Percentiles rank a stretch among this genome's conserved stretches.
Conservation (phyloP, 2,329 filamentous ascomycete genomes). For the Plectosphaerella sp. region DNA sequence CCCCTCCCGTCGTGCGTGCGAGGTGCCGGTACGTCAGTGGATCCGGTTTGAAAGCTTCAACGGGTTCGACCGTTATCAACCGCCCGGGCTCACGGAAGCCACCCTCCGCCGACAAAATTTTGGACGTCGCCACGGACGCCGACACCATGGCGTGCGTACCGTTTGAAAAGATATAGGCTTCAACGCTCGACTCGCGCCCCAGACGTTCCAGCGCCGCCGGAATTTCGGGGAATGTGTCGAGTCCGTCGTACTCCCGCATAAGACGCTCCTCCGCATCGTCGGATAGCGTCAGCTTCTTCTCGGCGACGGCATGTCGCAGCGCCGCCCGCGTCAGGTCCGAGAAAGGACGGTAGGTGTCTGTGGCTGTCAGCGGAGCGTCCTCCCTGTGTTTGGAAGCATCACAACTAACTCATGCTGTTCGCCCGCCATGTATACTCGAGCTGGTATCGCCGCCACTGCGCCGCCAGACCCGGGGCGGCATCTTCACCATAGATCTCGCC, state of each 20-base stretch:
- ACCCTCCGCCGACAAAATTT: slow-evolving; percentile 44
- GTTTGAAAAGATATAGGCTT: slow-evolving; percentile 66
- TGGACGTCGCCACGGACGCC: slow-evolving; percentile 53
- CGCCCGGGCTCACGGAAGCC: slow-evolving; percentile 35
- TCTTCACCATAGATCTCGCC: slow-evolving; percentile 52
- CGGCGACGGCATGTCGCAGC: slow-evolving; percentile 59
- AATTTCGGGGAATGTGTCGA: slow-evolving; percentile 63
- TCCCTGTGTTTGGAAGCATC: neutral
- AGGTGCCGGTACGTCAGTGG: slow-evolving; percentile 58
- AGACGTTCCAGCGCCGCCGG: slow-evolving; percentile 45
- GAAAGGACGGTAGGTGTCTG: slow-evolving; percentile 61
- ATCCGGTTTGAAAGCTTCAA: slow-evolving; percentile 61
- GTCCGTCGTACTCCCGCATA: slow-evolving; percentile 60
- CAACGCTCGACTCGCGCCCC: slow-evolving; percentile 30
- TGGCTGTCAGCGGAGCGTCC: neutral
- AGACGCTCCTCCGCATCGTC: slow-evolving; percentile 40
- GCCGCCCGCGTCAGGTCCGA: slow-evolving; percentile 57
- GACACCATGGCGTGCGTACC: slow-evolving; percentile 60
- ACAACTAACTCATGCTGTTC: slow-evolving; percentile 65
- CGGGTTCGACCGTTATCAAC: slow-evolving; percentile 57
- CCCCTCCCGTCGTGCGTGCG: slow-evolving; percentile 41
- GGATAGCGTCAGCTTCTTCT: slow-evolving; percentile 43
- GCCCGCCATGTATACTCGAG: slow-evolving; percentile 74
- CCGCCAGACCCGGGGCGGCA: slow-evolving; percentile 51
- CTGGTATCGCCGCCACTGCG: slow-evolving; percentile 64